Conservation (phyloP, 768 basidiomycete genomes). For the Amanita molliuscula region DNA sequence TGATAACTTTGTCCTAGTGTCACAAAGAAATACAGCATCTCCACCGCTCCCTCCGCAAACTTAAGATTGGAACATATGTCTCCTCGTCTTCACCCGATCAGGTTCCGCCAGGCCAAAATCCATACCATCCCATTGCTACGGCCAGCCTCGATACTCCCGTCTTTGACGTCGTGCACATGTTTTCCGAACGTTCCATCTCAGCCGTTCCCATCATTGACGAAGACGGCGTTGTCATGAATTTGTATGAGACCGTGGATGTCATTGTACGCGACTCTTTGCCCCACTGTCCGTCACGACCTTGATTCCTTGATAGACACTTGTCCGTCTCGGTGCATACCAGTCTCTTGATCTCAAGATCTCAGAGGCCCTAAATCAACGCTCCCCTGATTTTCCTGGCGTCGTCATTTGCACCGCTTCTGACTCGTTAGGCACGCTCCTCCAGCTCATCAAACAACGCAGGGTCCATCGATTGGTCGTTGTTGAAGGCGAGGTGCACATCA, state of each 20-base stretch:
- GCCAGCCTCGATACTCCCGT: constrained; percentile 87
- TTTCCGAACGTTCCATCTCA: constrained; percentile 89
- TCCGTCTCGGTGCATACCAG: constrained; percentile 89
- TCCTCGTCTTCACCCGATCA: constrained; percentile 36
- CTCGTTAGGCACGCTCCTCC: constrained; percentile 81
- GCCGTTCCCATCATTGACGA: constrained; percentile 95
- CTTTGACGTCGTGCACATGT: constrained; percentile 98
- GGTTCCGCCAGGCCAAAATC: constrained; percentile 45
- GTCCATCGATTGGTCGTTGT: constrained; percentile 95
- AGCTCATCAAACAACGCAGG: constrained; percentile 85
- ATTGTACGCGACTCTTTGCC: constrained; percentile 54
- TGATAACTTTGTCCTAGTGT: constrained; percentile 42
- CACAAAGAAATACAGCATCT: constrained; percentile 74
- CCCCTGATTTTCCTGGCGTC: constrained; percentile 93
- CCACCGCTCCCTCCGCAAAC: constrained; percentile 68
- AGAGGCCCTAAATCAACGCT: constrained; percentile 85
- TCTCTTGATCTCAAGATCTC: constrained; percentile 91
- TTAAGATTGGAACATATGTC: constrained; percentile 93
- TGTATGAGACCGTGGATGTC: constrained; percentile 99
- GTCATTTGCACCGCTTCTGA: constrained; percentile 92
- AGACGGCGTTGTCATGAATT: constrained; percentile 85
- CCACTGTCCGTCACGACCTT: background rate
- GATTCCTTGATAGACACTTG: constrained; percentile 62
- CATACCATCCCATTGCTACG: constrained; percentile 85
- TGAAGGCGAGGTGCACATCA: constrained; percentile 63